Conservation (phyloP, 108 stramenopile species). For the Skeletonema menzelii region DNA sequence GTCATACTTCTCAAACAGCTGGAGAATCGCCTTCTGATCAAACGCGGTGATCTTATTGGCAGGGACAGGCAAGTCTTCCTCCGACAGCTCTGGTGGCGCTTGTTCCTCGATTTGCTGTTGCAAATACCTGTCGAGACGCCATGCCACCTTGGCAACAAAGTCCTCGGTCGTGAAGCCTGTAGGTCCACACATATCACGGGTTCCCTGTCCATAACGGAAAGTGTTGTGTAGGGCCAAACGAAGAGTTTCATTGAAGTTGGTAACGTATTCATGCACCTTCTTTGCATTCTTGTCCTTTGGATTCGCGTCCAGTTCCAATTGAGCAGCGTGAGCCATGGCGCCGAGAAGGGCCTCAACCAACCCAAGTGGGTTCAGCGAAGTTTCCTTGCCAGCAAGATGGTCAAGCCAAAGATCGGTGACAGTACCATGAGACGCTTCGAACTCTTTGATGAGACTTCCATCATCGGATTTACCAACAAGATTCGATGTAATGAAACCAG, state of each 20-base stretch:
- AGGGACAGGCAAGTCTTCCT: conserved; percentile 73
- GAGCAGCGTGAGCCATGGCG: conserved; percentile 92
- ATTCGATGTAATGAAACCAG: conserved; percentile 97
- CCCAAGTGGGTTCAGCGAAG: conserved; percentile 95
- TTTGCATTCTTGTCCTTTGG: conserved; percentile 55
- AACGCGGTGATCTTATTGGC: conserved; percentile 64
- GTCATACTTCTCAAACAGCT: conserved; percentile 90
- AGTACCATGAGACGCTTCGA: conserved; percentile 97
- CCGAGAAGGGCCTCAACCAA: conserved; percentile 96
- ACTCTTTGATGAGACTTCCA: conserved; percentile 91
- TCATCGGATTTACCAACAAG: conserved; percentile 91
- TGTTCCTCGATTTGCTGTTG: conserved; percentile 70
- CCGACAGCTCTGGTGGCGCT: conserved; percentile 71
- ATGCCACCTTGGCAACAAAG: conserved; percentile 93
- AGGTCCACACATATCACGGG: conserved; percentile 94
- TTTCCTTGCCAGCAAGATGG: conserved; percentile 95
- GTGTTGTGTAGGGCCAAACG: conserved; percentile 94
- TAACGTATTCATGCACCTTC: conserved; percentile 56
- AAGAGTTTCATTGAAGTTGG: conserved; percentile 78
- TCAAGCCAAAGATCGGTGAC: conserved; percentile 95
- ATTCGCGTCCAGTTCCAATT: conserved; percentile 69
- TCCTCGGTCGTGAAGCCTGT: conserved; percentile 94
- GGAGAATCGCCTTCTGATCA: conserved; percentile 83
- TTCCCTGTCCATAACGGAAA: conserved; percentile 96
- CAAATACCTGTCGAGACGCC: conserved; percentile 88